A percentile compares a stretch with the other conserved stretches of the same genome.
phyloP scores from a whole-genome alignment of 306 rosid genomes.

The Luffa acutangula region DNA sequence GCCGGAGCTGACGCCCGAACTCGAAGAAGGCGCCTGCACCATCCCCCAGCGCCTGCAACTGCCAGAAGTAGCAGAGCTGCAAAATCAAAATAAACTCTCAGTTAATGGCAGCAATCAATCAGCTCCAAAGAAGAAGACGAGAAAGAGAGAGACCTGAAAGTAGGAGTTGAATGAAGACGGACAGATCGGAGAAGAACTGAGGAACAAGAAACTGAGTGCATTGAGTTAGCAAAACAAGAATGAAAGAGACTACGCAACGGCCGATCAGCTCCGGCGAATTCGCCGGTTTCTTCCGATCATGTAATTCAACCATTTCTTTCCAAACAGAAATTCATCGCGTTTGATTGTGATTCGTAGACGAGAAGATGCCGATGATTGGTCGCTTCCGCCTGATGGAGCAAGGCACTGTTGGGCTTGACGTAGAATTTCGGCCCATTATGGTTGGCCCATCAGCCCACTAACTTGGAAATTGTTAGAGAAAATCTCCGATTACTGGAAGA shows the following conservation, averaged over 20 bases:
- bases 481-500: no score
- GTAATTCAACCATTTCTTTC: neutral
- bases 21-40: conserved; percentile 28
- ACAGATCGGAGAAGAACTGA: conserved; percentile 20
- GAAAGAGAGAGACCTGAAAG: conserved; percentile 24
- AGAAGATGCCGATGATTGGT: neutral
- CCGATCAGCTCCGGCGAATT: conserved; percentile 11
- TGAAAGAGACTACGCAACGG: conserved; percentile 18
- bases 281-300: neutral
- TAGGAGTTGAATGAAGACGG: conserved; percentile 21
- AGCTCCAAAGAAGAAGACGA: neutral
- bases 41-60: conserved; percentile 21
- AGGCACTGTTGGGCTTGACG: neutral
- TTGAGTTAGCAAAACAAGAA: conserved; percentile 21
- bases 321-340: neutral
- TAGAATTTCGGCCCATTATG: neutral
- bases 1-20: conserved; percentile 30
- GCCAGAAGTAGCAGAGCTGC: conserved; percentile 22
- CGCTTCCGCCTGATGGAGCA: neutral
- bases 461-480: neutral
- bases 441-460: neutral
- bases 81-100: neutral
- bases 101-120: neutral
- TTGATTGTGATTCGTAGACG: neutral
- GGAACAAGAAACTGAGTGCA: conserved; percentile 23